phyloP scores from a whole-genome alignment of 352 stramenopile genomes.

The Elongisporangium senticosum region DNA sequence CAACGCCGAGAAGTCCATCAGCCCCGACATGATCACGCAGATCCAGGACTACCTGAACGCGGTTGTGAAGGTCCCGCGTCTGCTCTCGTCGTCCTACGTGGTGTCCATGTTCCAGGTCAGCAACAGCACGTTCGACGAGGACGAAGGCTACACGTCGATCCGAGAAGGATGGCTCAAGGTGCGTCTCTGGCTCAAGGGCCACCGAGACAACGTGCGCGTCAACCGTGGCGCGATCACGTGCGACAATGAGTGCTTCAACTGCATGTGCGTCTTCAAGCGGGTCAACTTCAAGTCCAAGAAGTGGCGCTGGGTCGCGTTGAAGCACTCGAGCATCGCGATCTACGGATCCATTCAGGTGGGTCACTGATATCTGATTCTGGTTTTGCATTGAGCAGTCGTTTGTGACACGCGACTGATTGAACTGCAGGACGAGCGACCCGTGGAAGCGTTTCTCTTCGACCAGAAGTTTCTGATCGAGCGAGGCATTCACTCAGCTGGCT shows the following conservation, averaged over 20 bases:
- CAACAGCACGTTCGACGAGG: slow-evolving; percentile 80
- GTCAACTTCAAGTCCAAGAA: slow-evolving; percentile 81
- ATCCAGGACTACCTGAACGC: slow-evolving; percentile 71
- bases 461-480: slow-evolving; percentile 78
- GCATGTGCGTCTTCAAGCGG: slow-evolving; percentile 85
- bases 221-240: slow-evolving; percentile 69
- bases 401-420: not conserved
- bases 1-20: slow-evolving; percentile 67
- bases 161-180: slow-evolving; percentile 83
- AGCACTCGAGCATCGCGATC: slow-evolving; percentile 75
- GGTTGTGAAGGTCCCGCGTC: slow-evolving; percentile 49
- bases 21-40: slow-evolving; percentile 67
- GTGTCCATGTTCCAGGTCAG: slow-evolving; percentile 81
- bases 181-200: slow-evolving; percentile 80
- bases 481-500: slow-evolving; percentile 71
- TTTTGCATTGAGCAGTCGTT: not conserved
- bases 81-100: slow-evolving; percentile 67
- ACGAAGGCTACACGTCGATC: slow-evolving; percentile 70
- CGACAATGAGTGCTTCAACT: slow-evolving; percentile 88
- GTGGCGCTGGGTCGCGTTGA: slow-evolving; percentile 77
- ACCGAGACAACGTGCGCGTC: slow-evolving; percentile 81
- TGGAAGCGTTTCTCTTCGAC: slow-evolving; percentile 76
- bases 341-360: slow-evolving; percentile 63
- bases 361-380: not conserved
- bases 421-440: slow-evolving; percentile 39